phyloP scores from a whole-genome alignment of 1,139 yeast genomes.

The Sugiyamaella japonica region DNA sequence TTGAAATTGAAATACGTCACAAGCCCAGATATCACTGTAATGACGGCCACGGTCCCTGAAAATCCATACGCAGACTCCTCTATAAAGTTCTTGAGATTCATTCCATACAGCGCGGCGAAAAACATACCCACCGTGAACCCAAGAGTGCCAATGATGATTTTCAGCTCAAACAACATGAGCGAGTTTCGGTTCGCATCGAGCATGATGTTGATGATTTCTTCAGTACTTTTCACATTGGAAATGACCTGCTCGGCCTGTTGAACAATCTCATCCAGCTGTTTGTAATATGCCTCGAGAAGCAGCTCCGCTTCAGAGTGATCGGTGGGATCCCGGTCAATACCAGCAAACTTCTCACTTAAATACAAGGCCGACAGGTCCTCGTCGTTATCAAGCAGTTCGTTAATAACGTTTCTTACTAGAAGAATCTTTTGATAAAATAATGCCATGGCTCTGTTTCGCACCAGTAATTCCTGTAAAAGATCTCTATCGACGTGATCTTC shows the following conservation, averaged over 20 bases:
- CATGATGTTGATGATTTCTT: conserved; percentile 89
- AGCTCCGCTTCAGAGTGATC: conserved; percentile 70
- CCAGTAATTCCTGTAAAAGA: conserved; percentile 70
- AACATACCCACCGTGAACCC: conserved; percentile 81
- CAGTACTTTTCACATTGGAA: conserved; percentile 85
- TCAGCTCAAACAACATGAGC: conserved; percentile 82
- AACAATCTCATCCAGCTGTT: conserved; percentile 91
- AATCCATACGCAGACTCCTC: conserved; percentile 75
- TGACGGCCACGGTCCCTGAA: conserved; percentile 47
- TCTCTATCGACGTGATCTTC: conserved; percentile 84
- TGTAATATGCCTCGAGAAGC: conserved; percentile 84
- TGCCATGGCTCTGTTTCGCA: conserved; percentile 72
- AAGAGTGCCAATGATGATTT: conserved; percentile 80
- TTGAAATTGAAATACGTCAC: conserved; percentile 41
- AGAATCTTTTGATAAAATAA: conserved; percentile 78
- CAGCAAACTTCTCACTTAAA: conserved; percentile 49
- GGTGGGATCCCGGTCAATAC: conserved; percentile 24
- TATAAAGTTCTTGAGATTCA: conserved; percentile 87
- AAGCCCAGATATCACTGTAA: conserved; percentile 42
- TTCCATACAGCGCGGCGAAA: conserved; percentile 84
- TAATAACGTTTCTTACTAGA: conserved; percentile 77
- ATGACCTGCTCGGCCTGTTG: conserved; percentile 85
- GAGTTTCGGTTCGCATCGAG: conserved; percentile 91
- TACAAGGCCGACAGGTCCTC: conserved; percentile 87
- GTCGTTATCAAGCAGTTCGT: conserved; percentile 81